These are phyloP conservation scores for Cymbomonas tetramitiformis DNA, from an alignment of 139 green algal genomes.

Conservation along the genomic window DNA sequence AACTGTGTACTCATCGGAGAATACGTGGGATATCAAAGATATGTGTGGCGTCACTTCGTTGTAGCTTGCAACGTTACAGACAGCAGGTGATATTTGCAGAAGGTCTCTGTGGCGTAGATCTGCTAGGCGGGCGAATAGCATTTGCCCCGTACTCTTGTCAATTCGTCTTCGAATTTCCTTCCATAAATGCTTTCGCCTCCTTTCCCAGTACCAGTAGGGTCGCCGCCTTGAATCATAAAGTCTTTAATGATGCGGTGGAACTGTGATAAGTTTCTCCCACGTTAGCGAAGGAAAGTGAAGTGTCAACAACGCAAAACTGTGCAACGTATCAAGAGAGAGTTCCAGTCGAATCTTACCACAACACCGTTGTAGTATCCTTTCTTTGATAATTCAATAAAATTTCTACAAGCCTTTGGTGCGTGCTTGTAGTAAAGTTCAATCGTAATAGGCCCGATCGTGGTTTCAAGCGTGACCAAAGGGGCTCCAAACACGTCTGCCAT, in stretches of 20 bases:
- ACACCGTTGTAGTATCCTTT: conserved; percentile 83
- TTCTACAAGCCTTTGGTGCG: conserved; percentile 57
- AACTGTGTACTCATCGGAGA: not conserved
- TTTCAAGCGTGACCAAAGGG: conserved; percentile 35
- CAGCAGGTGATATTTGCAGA: too few relatives aligned
- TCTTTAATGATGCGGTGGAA: conserved; percentile 58
- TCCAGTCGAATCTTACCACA: too few relatives aligned
- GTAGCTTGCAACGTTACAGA: too few relatives aligned
- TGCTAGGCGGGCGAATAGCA: conserved; percentile 35
- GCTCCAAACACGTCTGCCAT: too few relatives aligned
- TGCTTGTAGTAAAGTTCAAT: conserved; percentile 80
- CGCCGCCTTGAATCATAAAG: conserved; percentile 42
- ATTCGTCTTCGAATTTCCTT: conserved; percentile 74
- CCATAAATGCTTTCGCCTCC: conserved; percentile 36
- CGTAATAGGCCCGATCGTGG: conserved; percentile 44
- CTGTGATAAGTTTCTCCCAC: too few relatives aligned
- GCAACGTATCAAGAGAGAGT: not conserved
- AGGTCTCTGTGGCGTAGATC: too few relatives aligned
- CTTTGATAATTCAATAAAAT: conserved; percentile 72
- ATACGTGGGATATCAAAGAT: not conserved
- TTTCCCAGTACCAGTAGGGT: conserved; percentile 38
- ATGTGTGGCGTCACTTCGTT: too few relatives aligned
- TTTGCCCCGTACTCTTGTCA: conserved; percentile 28
- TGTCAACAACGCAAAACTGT: not conserved
- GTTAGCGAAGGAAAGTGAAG: not conserved